A percentile compares a stretch with the other conserved stretches of the same genome.
phyloP scores from a whole-genome alignment of 2,329 filamentous ascomycete species.

The Colletotrichum tofieldiae region DNA sequence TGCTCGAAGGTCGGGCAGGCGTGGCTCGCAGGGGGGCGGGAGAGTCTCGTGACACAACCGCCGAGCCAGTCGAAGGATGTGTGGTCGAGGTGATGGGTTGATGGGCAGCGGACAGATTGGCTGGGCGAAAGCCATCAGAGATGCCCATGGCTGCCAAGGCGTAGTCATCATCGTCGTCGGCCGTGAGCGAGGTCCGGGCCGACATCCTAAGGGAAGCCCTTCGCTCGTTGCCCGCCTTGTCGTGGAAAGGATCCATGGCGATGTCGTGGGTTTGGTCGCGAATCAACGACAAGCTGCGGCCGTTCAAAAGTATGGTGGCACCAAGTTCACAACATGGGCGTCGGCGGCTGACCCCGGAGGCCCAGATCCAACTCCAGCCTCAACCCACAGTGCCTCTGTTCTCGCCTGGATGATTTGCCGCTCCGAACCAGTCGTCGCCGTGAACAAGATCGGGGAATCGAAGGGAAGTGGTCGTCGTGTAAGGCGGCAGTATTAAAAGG shows the following conservation, averaged over 20 bases:
- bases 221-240: conserved; percentile 59
- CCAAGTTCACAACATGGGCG: conserved; percentile 40
- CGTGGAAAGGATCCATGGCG: conserved; percentile 59
- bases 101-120: conserved; percentile 46
- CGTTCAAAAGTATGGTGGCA: conserved; percentile 9
- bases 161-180: conserved; percentile 63
- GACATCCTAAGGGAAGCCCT: conserved; percentile 61
- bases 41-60: conserved; percentile 36
- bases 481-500: neutral
- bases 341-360: conserved; percentile 36
- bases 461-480: neutral
- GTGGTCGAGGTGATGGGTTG: conserved; percentile 47
- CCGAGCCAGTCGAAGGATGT: conserved; percentile 44
- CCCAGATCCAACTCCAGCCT: conserved; percentile 32
- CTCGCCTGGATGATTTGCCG: conserved; percentile 1
- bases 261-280: conserved; percentile 30
- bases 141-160: conserved; percentile 66
- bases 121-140: conserved; percentile 67
- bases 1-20: conserved; percentile 66
- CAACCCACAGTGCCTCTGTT: conserved; percentile 26
- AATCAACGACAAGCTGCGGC: conserved; percentile 31
- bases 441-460: neutral
- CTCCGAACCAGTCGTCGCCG: conserved; percentile 32
- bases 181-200: conserved; percentile 49
- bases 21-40: conserved; percentile 42